Evolutionary conservation across 2,329 filamentous ascomycete genomes (phyloP).

Genomic region (Pseudogymnoascus sp.): DNA sequence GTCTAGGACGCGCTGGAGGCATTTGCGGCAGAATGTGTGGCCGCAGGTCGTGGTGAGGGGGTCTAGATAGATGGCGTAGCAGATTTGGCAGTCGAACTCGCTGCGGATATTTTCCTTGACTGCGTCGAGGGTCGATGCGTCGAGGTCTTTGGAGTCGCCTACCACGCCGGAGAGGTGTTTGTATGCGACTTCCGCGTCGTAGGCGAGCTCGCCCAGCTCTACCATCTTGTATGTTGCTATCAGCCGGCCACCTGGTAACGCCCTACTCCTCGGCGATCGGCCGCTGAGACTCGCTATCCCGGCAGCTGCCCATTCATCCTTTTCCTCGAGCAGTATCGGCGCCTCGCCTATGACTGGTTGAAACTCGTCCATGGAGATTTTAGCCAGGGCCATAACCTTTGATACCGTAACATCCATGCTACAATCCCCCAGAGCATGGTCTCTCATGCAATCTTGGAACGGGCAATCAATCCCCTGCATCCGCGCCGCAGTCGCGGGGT

Average conservation of each 20-base stretch:
- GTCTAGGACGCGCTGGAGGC: constrained; percentile 67
- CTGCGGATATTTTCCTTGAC: constrained; percentile 54
- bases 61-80: constrained; percentile 72
- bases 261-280: constrained; percentile 24
- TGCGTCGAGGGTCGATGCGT: constrained; percentile 43
- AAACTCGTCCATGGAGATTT: constrained; percentile 28
- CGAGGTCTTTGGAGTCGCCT: constrained; percentile 27
- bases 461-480: constrained; percentile 68
- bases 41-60: constrained; percentile 80
- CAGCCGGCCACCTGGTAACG: constrained; percentile 50
- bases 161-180: constrained; percentile 23
- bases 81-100: constrained; percentile 83
- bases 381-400: constrained; percentile 54
- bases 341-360: constrained; percentile 22
- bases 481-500: constrained; percentile 60
- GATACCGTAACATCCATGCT: constrained; percentile 66
- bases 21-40: constrained; percentile 80
- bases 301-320: constrained; percentile 34
- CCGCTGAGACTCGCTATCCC: constrained; percentile 35
- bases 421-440: constrained; percentile 73
- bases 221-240: constrained; percentile 60
- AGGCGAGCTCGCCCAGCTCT: constrained; percentile 49
- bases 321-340: constrained; percentile 33
- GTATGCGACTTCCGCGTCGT: constrained; percentile 48
- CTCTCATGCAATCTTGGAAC: constrained; percentile 53